Evolutionary conservation across 2,329 filamentous ascomycete genomes (phyloP), one percentile per base, ranked within the genome.

Genomic region (Neurospora crassa): DNA sequence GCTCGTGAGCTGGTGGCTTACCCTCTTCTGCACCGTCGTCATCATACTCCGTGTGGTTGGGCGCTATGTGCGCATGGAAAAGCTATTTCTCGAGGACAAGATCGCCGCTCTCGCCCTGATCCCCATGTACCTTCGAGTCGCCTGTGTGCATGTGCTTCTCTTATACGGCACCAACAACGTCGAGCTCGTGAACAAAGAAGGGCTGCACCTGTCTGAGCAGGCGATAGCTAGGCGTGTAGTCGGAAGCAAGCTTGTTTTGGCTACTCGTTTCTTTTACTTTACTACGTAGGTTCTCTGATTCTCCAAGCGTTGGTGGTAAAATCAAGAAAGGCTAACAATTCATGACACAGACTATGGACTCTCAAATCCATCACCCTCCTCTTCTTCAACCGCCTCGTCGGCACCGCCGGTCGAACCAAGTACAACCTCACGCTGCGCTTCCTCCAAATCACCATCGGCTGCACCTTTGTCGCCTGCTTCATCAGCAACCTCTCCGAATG

Each of bases 1-100:
- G 63, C 86, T 98, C 74, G 94, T 97, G 75, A 96, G 92, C 79
- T 98, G 94, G 94, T 98, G 95, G 94, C 93, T 91, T 73, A 95
- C 93, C 16, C 84, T 89, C 6, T 94, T 96, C 79, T 92, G 93
- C 73, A 85, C 93, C 45, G 87, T 90, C 74, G 92, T 97, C 78
- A 97, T 99, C 74, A 79, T 94, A 40, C 84, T 94, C 67, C 89
- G 96, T 14, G 83, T 97, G 40, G 84, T 85, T 70, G 95, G 96
- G 69, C 91, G 96, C 75, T 97, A 94, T 80, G 86, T 97, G 45
- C 88, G 96, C 71, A 95, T 92, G 70, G 92, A 97, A 80, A 88
- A 87, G 74, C 86, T 98, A 70, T 98, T 97, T 77, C 83, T 85
- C 70, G 96, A 98, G 79, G 96, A 99, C 82, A 93, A 90, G 81